A percentile compares a stretch with the other conserved stretches of the same genome.
phyloP scores from a whole-genome alignment of 108 stramenopile species.

The Nitzschia sp. region DNA sequence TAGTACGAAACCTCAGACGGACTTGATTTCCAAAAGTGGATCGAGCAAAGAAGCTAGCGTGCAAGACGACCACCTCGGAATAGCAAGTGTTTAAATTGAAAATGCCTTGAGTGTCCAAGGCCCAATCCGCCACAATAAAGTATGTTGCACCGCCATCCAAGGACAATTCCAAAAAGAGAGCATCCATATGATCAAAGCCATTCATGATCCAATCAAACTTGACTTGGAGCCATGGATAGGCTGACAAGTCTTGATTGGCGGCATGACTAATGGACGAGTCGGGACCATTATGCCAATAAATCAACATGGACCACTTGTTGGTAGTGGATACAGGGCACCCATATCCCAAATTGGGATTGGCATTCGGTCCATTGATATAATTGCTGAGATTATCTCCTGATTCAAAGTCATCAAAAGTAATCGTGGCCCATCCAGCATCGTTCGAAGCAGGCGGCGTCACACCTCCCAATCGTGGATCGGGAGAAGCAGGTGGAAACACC shows the following conservation, averaged over 20 bases:
- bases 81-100: background rate
- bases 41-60: background rate
- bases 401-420: background rate
- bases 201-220: background rate
- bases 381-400: background rate
- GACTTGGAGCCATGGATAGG: background rate
- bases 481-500: background rate
- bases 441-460: background rate
- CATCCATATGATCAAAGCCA: background rate
- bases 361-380: background rate
- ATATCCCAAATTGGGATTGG: background rate
- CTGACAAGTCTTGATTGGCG: background rate
- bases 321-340: background rate
- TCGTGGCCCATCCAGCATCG: background rate
- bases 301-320: background rate
- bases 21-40: background rate
- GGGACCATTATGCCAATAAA: background rate
- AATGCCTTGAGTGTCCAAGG: background rate
- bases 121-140: background rate
- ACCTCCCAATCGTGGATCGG: background rate
- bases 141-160: background rate
- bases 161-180: slow-evolving; percentile 1
- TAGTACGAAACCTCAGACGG: background rate
- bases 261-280: background rate
- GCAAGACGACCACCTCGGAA: background rate